Base-by-base conservation (phyloP, 2,329 filamentous ascomycete species). In the Apiospora saccharicola region DNA sequence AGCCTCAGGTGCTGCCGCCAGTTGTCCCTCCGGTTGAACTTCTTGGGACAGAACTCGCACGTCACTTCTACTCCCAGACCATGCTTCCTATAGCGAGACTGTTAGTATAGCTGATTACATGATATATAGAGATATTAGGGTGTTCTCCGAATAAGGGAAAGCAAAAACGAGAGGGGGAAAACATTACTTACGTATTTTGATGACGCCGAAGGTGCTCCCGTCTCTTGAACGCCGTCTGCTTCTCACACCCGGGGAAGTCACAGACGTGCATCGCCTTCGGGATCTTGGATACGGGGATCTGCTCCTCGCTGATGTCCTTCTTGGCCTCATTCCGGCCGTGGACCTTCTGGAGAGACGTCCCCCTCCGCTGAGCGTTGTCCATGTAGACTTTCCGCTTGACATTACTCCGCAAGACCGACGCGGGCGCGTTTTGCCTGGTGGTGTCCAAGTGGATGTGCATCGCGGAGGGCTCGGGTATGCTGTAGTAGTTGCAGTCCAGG, bases 131-230 rank as follows among this genome's bases (percentile, higher is more conserved):
- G 37, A 37, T 37, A 37, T 37, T 41, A 2, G 37, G 5, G 6
- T 41, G 0, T 8, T 8, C 37, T 41, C 37, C 7, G 7, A 10
- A 10, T 41, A 41, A 10, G 37, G 37, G 26, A 30, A 41, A 41
- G 37, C 37, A 41, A 10, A 41, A 13, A 53, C 8, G n/a, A 41
- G 14, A 41, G 19, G 2, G 26, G 24, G n/a, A 8, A 14, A 24
- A 14, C n/a, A n/a, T 41, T 1, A 37, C 68, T 1, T 70, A 70
- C 68, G 86, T 86, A 70, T 83, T 83, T 70, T 85, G 82, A 76
- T 90, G 88, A 41, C 88, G 83, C 80, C 89, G 90, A 24, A 89
- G 79, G 74, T 90, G 88, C 78, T 90, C 88, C 34, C 85, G 86
- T 71, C 88, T 83, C 75, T 86, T 85, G 73, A 87, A 89, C 0